Percentiles rank a stretch among this genome's conserved stretches.
phyloP scores from a whole-genome alignment of 768 basidiomycete genomes.

The Mycena crocata region DNA sequence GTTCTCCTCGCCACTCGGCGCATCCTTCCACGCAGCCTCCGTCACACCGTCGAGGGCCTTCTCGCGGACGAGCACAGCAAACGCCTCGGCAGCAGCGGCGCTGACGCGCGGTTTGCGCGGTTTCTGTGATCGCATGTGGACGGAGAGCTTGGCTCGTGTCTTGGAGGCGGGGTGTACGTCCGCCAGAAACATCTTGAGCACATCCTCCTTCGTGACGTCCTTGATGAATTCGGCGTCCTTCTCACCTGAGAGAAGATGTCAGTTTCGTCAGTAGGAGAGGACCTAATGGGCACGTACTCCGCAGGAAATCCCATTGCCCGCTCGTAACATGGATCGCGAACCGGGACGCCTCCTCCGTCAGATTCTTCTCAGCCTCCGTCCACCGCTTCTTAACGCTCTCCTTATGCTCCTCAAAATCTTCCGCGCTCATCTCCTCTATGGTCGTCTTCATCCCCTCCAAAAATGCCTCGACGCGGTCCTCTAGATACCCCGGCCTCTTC shows the following conservation, averaged over 20 bases:
- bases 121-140: constrained; percentile 83
- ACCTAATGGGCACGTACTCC: constrained; percentile 65
- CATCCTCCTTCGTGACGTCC: constrained; percentile 77
- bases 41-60: constrained; percentile 61
- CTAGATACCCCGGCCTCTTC: constrained; percentile 80
- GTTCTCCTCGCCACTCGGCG: constrained; percentile 63
- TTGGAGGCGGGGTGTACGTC: constrained; percentile 77
- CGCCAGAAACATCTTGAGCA: constrained; percentile 75
- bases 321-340: constrained; percentile 80
- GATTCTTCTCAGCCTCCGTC: constrained; percentile 89
- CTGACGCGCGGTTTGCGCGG: constrained; percentile 72
- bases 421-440: constrained; percentile 75
- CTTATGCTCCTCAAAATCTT: constrained; percentile 85
- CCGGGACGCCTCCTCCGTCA: constrained; percentile 79
- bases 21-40: constrained; percentile 62
- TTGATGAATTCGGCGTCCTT: constrained; percentile 77
- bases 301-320: constrained; percentile 88
- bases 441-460: constrained; percentile 76
- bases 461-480: constrained; percentile 91
- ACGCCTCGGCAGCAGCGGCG: constrained; percentile 68
- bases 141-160: constrained; percentile 83
- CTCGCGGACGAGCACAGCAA: constrained; percentile 63
- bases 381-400: constrained; percentile 81
- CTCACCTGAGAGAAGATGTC: constrained; percentile 59
- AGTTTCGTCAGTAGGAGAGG: neutral